These are phyloP conservation scores for Pseudocercospora ulei DNA, from an alignment of 2,329 filamentous ascomycete species.

Conservation along the genomic window DNA sequence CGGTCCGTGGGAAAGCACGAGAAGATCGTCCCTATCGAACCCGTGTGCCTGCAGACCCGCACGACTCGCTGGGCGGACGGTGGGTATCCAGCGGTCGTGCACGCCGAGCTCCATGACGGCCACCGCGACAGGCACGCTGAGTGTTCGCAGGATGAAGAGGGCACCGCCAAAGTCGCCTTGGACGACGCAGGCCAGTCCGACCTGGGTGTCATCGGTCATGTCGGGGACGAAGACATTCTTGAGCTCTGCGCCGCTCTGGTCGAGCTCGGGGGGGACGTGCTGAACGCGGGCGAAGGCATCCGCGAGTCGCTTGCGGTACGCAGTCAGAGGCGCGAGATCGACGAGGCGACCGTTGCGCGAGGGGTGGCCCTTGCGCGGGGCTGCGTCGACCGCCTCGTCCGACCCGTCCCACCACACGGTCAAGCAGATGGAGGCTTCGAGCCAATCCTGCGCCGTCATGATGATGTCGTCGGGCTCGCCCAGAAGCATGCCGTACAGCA, in stretches of 20 bases:
- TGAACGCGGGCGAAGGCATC: conserved; percentile 58
- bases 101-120: conserved; percentile 74
- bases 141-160: conserved; percentile 61
- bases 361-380: conserved; percentile 41
- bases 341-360: conserved; percentile 35
- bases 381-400: conserved; percentile 44
- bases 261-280: conserved; percentile 46
- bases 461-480: conserved; percentile 68
- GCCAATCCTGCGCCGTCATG: conserved; percentile 74
- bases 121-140: conserved; percentile 70
- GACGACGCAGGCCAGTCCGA: conserved; percentile 70
- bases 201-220: conserved; percentile 62
- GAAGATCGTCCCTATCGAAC: conserved; percentile 73
- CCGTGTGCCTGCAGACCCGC: conserved; percentile 48
- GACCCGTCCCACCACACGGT: conserved; percentile 88
- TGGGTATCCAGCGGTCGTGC: conserved; percentile 71
- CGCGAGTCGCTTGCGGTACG: conserved; percentile 64
- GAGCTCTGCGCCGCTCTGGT: background rate
- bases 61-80: conserved; percentile 44
- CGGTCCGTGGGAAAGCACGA: conserved; percentile 63
- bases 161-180: conserved; percentile 72
- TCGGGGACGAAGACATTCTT: conserved; percentile 62
- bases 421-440: conserved; percentile 73
- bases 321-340: conserved; percentile 49
- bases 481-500: conserved; percentile 69